phyloP scores from a whole-genome alignment of 768 basidiomycete species.

The Lactifluus rugatus region DNA sequence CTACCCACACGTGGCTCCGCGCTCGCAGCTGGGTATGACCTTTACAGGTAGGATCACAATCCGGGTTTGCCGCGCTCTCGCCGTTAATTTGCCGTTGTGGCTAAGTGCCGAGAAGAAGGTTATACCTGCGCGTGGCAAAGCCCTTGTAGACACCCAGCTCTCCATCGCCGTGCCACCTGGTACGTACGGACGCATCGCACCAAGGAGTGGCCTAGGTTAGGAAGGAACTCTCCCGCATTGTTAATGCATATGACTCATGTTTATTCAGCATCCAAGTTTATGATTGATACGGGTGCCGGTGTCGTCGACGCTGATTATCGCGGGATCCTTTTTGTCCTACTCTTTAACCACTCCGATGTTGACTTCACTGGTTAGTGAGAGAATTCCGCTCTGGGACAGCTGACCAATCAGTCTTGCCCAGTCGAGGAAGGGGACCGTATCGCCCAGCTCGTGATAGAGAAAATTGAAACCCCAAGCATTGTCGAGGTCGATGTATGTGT shows the following conservation, averaged over 20 bases:
- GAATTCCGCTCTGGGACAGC: not conserved
- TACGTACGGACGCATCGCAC: constrained; percentile 94
- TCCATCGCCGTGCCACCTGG: constrained; percentile 90
- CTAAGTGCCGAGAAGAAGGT: constrained; percentile 72
- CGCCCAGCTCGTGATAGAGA: constrained; percentile 90
- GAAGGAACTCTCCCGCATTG: not conserved
- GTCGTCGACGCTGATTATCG: constrained; percentile 97
- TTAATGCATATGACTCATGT: not conserved
- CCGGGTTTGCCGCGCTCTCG: not conserved
- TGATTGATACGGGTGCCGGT: constrained; percentile 96
- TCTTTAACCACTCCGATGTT: constrained; percentile 86
- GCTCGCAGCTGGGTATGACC: constrained; percentile 88
- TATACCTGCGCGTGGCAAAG: constrained; percentile 86
- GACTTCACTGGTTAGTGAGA: constrained; percentile 66
- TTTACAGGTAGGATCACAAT: constrained; percentile 64
- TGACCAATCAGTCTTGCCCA: constrained; percentile 24
- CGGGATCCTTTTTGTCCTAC: constrained; percentile 79
- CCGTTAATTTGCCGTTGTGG: not conserved
- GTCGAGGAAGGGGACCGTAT: constrained; percentile 93
- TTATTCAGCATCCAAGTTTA: constrained; percentile 79
- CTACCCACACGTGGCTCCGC: constrained; percentile 81
- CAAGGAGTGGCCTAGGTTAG: constrained; percentile 85
- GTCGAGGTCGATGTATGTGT: constrained; percentile 71
- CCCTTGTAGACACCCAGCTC: constrained; percentile 81
- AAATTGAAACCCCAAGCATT: constrained; percentile 77